Evolutionary conservation across 768 basidiomycete genomes (phyloP), one percentile per base, ranked within the genome.

Genomic region (Boletus eberwhitei): DNA sequence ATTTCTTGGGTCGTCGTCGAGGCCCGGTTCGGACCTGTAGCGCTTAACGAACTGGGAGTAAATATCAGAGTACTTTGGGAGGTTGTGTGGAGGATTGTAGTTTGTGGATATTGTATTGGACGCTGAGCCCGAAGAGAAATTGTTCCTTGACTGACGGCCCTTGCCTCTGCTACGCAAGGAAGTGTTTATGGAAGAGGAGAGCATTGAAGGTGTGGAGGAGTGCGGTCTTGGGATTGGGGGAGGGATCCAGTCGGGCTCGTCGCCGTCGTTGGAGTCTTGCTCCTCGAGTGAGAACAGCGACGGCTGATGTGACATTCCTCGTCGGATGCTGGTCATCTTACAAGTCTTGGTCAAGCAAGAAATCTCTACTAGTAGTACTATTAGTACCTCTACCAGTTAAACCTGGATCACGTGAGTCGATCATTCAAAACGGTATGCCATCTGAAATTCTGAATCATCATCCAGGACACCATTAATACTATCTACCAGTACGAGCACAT

Each of bases 31-130:
- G 7, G 85, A 83, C 64, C 87, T 79, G 72, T 90, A 92, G 24
- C 87, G 78, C 59, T 79, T 82, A 40, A 91, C 83, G 65, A 91
- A 91, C 65, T 90, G 88, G 21, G 86, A 84, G 72, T 91, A 92
- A 21, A 88, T 79, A 62, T 88, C 83, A 19, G 83, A 72, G 61
- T 80, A 77, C 46, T 73, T 75, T 24, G 76, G 69, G 24, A 59
- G 60, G 43, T 69, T 69, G 36, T 68, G 64, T 17, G 66, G 61
- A 13, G 68, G 45, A 21, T 70, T 68, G 22, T 71, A 67, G 31
- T 66, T 68, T 26, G 69, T 52, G 24, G 74, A 66, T 39, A 60
- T 48, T 34, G 50, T 59, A 36, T 68, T 68, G 16, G 69, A 63
- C 29, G 62, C 53, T 29, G 70, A 54, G 40, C 59, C 57, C 0